Base-by-base conservation (phyloP, 139 green algal species). In the Micractinium sp. region DNA sequence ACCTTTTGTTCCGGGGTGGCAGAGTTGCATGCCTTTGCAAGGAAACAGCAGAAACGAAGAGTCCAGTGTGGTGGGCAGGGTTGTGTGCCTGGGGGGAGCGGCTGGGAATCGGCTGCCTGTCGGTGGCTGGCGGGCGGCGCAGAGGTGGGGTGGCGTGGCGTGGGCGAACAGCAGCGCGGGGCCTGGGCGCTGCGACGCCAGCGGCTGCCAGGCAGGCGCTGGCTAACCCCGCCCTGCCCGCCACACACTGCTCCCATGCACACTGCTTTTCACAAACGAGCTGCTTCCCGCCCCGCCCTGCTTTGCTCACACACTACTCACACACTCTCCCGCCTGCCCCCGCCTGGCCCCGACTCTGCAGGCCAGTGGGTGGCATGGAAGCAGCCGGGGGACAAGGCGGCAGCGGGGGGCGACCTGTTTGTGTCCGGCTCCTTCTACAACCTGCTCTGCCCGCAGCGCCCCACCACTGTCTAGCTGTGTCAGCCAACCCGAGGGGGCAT, bases 331-430 rank as follows among this genome's bases (percentile, higher is more conserved):
- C 31, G 12, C 73, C 31, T 1, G 18, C 73, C 33, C 23, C 1
- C 39, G 67, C 29, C 33, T 33, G 74, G 16, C 33, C 25, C 53
- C 67, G 2, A 18, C 39, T 61, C 1, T 71, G n/a, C 86, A 92
- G 69, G 96, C 89, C 74, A 94, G 22, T 99, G 97, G 97, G 94
- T 98, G n/a, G 95, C 90, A 0, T 99, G 97, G 97, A 99, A 98
- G 91, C 39, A 82, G 86, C 38, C 63, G 3, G 93, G 92, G n/a
- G 96, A 98, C 86, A 95, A 90, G 66, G 96, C 96, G 3, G 96
- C 96, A 9, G 96, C 94, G 1, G 97, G 96, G 0, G 95, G 97
- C 0, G 92, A 96, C 4, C 88, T 99, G 71, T 99, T 99, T 86
- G 92, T 97, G 31, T 82, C 92, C 3, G 93, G 97, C 73, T 94